A percentile compares a stretch with the other conserved stretches of the same genome.
Evolutionary conservation across 129 eudicot species (phyloP).

Genomic region (Tanacetum coccineum): DNA sequence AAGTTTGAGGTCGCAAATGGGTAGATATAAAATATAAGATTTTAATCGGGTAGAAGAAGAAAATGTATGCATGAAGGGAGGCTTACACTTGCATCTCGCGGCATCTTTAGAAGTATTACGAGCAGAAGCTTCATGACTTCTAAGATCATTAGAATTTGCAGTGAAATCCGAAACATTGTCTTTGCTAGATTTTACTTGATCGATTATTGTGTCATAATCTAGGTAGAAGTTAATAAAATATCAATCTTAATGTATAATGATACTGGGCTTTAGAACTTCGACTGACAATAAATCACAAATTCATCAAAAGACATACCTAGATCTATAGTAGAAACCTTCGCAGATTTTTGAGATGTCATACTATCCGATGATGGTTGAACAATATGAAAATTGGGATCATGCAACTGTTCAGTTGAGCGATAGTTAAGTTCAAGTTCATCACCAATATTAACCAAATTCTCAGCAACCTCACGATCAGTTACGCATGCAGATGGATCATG

Average conservation of each 20-base stretch:
- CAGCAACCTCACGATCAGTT: conserved; percentile 28
- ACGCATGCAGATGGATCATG: conserved; percentile 20
- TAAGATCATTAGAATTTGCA: conserved; percentile 15
- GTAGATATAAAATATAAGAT: neutral
- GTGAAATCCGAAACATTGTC: conserved; percentile 14
- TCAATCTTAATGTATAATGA: conserved; percentile 3
- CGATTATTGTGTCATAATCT: conserved; percentile 24
- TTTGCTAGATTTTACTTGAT: conserved; percentile 27
- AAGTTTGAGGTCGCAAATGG: neutral
- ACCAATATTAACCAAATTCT: conserved; percentile 11
- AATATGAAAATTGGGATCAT: conserved; percentile 19
- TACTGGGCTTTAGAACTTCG: conserved; percentile 10
- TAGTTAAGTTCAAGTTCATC: conserved; percentile 18
- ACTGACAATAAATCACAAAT: conserved; percentile 9
- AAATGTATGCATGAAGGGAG: conserved; percentile 3
- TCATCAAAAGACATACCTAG: conserved; percentile 36
- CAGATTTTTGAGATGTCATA: conserved; percentile 29
- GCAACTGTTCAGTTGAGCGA: conserved; percentile 21
- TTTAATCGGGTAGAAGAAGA: neutral
- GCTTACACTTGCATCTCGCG: conserved; percentile 32
- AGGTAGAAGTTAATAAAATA: conserved; percentile 12
- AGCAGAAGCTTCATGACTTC: conserved; percentile 29
- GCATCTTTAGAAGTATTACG: conserved; percentile 25
- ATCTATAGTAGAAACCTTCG: conserved; percentile 28
- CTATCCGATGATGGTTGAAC: conserved; percentile 25